These are phyloP conservation scores for Solanum verrucosum DNA, from an alignment of 257 asterid species.

Conservation along the genomic window DNA sequence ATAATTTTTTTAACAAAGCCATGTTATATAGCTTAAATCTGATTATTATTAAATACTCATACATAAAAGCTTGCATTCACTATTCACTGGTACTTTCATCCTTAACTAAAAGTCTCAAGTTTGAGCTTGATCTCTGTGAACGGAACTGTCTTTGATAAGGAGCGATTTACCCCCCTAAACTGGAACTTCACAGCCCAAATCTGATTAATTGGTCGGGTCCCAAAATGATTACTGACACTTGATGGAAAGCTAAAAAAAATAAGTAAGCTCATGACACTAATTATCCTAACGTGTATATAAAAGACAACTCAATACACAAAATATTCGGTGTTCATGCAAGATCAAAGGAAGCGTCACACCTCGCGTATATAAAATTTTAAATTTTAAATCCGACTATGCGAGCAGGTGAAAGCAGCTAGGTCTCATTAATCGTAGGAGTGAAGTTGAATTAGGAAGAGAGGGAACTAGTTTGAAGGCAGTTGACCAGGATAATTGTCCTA, in stretches of 20 bases:
- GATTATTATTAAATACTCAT: not conserved
- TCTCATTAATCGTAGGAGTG: not conserved
- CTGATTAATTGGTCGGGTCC: too few species aligned
- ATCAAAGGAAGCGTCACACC: rapidly evolving
- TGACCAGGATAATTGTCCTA: conserved; percentile 36
- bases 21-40: not conserved
- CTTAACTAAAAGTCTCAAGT: not conserved
- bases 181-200: not conserved
- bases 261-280: not conserved
- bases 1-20: not conserved
- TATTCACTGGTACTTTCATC: not conserved
- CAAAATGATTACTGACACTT: not conserved
- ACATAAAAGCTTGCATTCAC: not conserved
- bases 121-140: not conserved
- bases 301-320: not conserved
- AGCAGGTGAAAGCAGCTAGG: not conserved
- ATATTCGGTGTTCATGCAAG: rapidly evolving
- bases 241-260: not conserved
- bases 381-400: not conserved
- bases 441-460: not conserved
- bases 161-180: not conserved
- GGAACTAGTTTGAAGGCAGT: conserved; percentile 9
- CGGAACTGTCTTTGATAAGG: not conserved
- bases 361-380: not conserved
- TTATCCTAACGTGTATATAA: not conserved